Evolutionary conservation across 2,329 filamentous ascomycete genomes (phyloP), one percentile per base, ranked within the genome.

Genomic region (Pseudogymnoascus sp.): DNA sequence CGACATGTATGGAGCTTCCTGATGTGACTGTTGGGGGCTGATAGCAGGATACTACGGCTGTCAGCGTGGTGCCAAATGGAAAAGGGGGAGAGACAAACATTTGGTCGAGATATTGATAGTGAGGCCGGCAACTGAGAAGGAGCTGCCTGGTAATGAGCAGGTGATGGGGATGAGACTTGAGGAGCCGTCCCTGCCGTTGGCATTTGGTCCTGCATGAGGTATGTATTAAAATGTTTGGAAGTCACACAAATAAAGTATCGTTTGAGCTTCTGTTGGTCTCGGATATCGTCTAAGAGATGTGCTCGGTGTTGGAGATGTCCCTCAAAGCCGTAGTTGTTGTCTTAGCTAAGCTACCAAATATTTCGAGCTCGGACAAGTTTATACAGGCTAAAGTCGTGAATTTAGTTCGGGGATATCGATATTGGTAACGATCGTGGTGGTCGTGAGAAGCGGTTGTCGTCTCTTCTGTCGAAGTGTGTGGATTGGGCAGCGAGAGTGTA

Each of bases 1-100:
- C 44, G 73, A 74, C 73, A 74, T 74, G 21, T 38, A 60, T 33
- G 50, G 50, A 56, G 50, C 50, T 33, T 33, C 50, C 50, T 56
- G 50, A 5, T 33, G 50, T 21, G 50, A 10, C 28, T 56, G 21
- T 69, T 72, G 64, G 69, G 37, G 59, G n/a, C 40, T 44, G 10
- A 59, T 44, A 28, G 35, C 28, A 21, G 53, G 62, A 16, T 56
- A 56, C 50, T 56, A 21, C 11, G 10, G 11, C 11, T 21, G 50
- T 56, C 28, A 56, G 50, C 11, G 10, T 56, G 28, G 28, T 11
- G 8, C n/a, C 2, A 5, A 33, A 56, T 33, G 16, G 5, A 56
- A 56, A 35, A 14, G 11, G 10, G 50, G 50, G 28, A 6, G 18
- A 18, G 28, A 35, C 50, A 56, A 56, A 56, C 50, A 35, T 11